Conservation (phyloP, 2,329 filamentous ascomycete species). For the Macroventuria anomochaeta region DNA sequence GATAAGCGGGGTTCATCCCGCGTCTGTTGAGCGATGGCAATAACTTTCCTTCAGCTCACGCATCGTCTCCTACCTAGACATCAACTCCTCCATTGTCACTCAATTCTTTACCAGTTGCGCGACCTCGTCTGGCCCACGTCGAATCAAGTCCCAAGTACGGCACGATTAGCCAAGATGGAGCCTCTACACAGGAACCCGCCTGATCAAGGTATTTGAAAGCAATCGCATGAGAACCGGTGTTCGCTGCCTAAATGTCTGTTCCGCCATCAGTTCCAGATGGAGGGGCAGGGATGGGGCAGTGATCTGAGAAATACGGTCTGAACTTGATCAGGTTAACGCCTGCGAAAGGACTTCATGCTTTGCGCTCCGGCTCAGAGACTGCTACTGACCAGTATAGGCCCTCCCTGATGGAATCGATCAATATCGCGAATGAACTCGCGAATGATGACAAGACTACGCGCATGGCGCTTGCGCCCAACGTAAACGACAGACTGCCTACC, state of each 20-base stretch:
- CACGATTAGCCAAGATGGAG: conserved; percentile 36
- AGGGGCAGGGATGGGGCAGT: conserved; percentile 10
- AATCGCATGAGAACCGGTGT: conserved; percentile 50
- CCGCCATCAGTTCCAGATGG: background rate
- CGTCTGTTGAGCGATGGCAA: conserved; percentile 4
- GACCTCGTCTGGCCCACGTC: too few species aligned
- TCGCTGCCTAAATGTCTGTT: conserved; percentile 23
- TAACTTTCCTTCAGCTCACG: conserved; percentile 2
- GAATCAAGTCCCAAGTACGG: conserved; percentile 36
- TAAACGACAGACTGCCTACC: conserved; percentile 28
- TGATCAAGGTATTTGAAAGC: conserved; percentile 48
- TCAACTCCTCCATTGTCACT: too few species aligned
- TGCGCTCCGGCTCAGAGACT: conserved; percentile 34
- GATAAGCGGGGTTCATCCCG: conserved; percentile 11
- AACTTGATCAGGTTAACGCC: conserved; percentile 63
- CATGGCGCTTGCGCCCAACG: conserved; percentile 33
- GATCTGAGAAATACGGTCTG: conserved; percentile 62
- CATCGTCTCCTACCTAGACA: background rate
- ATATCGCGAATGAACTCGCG: conserved; percentile 12
- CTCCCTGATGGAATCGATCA: conserved; percentile 27
- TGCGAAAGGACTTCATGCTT: conserved; percentile 62
- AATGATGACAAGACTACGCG: conserved; percentile 29
- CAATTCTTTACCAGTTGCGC: background rate
- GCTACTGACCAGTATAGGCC: conserved; percentile 47
- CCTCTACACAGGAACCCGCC: conserved; percentile 41